These are phyloP conservation scores for Bassia scoparia DNA, from an alignment of 148 eudicot species.

Conservation along the genomic window DNA sequence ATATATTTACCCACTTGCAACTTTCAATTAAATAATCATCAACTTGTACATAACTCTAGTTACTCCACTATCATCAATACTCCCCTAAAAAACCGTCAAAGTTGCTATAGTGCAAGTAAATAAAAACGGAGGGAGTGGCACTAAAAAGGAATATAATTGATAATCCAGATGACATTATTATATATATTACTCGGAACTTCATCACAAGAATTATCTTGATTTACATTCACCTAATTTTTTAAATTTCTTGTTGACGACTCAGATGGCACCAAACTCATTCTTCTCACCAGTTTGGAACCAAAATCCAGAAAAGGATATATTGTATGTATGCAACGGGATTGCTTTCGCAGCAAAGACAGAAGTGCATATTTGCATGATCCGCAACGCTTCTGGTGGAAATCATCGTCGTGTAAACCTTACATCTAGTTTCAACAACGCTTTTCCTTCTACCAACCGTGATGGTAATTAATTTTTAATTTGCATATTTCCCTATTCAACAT, in stretches of 20 bases:
- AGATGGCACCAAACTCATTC: background rate
- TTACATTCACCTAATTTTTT: no score
- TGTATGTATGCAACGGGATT: constrained; percentile 12
- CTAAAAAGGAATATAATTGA: no score
- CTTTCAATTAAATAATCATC: no score
- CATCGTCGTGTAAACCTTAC: background rate
- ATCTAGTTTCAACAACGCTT: constrained; percentile 1
- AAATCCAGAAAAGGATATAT: constrained; percentile 4
- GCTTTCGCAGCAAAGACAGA: background rate
- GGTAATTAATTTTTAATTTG: background rate
- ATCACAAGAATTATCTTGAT: no score
- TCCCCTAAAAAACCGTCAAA: no score
- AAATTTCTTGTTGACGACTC: background rate
- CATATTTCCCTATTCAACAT: background rate
- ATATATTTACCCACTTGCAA: no score
- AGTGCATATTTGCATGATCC: constrained; percentile 6
- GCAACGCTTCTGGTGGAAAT: background rate
- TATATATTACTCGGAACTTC: no score
- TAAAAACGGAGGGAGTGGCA: no score
- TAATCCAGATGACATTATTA: no score
- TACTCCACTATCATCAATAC: no score
- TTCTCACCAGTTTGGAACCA: constrained; percentile 21
- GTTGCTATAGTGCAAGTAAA: no score
- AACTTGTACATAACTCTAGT: no score
- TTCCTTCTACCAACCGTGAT: constrained; percentile 14